These are phyloP conservation scores for Entamoeba invadens DNA, from an alignment of 208 protist genomes.

Conservation along the genomic window DNA sequence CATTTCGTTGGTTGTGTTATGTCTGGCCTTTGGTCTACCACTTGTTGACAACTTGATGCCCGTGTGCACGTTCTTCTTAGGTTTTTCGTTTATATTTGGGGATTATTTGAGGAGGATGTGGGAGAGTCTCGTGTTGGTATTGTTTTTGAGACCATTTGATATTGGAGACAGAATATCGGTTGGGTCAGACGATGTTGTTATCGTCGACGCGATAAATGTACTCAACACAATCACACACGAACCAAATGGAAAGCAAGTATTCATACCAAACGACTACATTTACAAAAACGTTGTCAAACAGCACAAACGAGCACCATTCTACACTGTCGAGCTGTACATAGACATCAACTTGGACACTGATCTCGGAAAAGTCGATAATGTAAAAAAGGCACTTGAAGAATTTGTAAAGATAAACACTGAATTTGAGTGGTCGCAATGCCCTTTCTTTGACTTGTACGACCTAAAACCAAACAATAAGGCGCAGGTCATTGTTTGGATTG, in stretches of 20 bases:
- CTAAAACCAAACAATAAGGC: background rate
- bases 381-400: background rate
- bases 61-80: background rate
- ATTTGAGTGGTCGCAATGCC: background rate
- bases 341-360: background rate
- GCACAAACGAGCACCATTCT: background rate
- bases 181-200: background rate
- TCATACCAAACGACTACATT: background rate
- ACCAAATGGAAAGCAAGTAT: background rate
- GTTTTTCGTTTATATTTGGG: background rate
- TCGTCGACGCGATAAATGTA: background rate
- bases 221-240: background rate
- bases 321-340: background rate
- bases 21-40: background rate
- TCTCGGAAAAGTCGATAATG: background rate
- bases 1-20: background rate
- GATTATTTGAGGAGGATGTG: background rate
- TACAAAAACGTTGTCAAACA: background rate
- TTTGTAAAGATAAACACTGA: background rate
- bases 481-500: background rate
- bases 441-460: background rate
- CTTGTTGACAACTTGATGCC: background rate
- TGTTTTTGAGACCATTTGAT: background rate
- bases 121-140: background rate
- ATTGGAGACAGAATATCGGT: background rate